These are phyloP conservation scores for Secale cereale DNA, from an alignment of 176 grass and related monocot species.

Conservation along the genomic window DNA sequence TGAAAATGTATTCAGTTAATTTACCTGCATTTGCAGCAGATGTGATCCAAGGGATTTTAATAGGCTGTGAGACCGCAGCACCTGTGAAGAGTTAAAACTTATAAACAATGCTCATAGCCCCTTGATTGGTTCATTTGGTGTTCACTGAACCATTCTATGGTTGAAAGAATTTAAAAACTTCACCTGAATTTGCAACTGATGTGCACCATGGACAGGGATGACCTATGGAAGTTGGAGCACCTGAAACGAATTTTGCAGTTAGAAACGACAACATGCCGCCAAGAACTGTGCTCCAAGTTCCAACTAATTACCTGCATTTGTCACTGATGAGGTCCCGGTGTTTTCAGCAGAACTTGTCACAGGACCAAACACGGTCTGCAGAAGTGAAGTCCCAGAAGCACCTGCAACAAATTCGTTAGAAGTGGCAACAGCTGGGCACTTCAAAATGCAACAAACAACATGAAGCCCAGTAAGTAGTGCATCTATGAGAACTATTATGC, in stretches of 20 bases:
- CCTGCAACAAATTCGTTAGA: not conserved
- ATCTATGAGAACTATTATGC: not conserved
- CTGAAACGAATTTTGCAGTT: not conserved
- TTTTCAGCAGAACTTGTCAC: not conserved
- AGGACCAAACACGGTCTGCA: not conserved
- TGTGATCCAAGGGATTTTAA: not conserved
- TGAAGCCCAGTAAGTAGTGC: not conserved
- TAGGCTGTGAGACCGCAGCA: not conserved
- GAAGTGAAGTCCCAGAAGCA: not conserved
- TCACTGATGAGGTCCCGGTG: not conserved
- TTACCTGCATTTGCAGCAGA: not conserved
- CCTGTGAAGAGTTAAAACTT: not conserved
- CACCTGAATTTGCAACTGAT: not conserved
- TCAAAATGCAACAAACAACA: not conserved
- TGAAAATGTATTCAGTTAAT: not conserved
- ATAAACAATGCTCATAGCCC: not conserved
- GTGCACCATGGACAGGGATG: not conserved
- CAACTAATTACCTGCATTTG: not conserved
- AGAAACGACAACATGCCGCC: not conserved
- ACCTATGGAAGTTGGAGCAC: not conserved
- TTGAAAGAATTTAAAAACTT: not conserved
- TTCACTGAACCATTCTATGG: not conserved
- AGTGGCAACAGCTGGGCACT: not conserved
- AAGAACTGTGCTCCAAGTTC: not conserved
- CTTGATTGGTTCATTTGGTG: not conserved